These are phyloP conservation scores for Besnoitia besnoiti DNA, from an alignment of 169 alveolate species.

Conservation along the genomic window DNA sequence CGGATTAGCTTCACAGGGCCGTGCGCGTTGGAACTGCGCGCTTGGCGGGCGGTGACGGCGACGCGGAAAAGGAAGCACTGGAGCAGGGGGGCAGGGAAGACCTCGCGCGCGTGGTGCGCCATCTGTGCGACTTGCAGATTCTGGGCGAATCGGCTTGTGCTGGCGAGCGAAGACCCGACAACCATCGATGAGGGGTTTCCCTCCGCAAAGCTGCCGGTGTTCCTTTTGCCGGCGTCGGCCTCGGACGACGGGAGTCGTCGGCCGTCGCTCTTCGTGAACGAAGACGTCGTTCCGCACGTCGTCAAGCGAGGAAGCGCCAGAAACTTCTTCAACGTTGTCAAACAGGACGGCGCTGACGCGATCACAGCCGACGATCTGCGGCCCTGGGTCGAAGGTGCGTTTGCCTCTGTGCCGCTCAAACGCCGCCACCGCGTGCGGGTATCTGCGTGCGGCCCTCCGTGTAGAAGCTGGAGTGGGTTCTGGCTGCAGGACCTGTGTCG, in stretches of 20 bases:
- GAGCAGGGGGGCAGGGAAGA: no score
- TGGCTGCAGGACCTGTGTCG: no score
- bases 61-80: no score
- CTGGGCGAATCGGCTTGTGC: slow-evolving; percentile 24
- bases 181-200: slow-evolving; percentile 14
- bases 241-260: not conserved
- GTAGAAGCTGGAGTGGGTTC: not conserved
- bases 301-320: slow-evolving; percentile 25
- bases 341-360: not conserved
- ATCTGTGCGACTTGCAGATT: not conserved
- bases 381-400: slow-evolving; percentile 36
- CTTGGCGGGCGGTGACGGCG: no score
- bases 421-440: no score
- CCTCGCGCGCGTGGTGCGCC: no score
- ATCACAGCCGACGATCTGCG: slow-evolving; percentile 29
- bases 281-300: not conserved
- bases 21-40: no score
- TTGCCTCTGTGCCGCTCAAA: no score
- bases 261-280: not conserved
- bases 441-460: no score
- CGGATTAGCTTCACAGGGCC: no score
- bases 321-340: slow-evolving; percentile 25
- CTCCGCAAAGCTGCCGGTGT: not conserved
- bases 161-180: not conserved
- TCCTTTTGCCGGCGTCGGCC: not conserved